phyloP scores from a whole-genome alignment of 2,329 filamentous ascomycete genomes.

The Trichophyton rubrum region DNA sequence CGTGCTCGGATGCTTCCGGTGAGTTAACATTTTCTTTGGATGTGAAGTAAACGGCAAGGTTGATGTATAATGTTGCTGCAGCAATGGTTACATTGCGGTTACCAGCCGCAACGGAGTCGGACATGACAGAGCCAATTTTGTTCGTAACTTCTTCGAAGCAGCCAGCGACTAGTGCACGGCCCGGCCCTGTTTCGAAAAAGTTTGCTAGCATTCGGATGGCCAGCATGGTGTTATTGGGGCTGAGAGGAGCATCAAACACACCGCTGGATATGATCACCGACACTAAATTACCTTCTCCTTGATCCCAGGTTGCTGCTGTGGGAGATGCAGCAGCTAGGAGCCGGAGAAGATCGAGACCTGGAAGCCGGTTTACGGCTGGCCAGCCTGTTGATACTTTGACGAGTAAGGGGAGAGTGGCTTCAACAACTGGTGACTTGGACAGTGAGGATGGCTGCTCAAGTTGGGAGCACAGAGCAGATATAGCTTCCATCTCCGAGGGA shows the following conservation, averaged over 20 bases:
- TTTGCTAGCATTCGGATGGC: constrained; percentile 70
- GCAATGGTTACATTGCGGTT: constrained; percentile 79
- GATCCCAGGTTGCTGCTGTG: constrained; percentile 49
- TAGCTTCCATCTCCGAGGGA: constrained; percentile 52
- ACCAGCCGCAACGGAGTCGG: constrained; percentile 35
- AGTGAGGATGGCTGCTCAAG: constrained; percentile 40
- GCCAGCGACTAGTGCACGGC: constrained; percentile 51
- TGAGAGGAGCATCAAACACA: constrained; percentile 49
- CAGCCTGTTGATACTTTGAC: constrained; percentile 64
- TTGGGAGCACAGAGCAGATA: constrained; percentile 50
- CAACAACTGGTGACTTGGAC: constrained; percentile 37
- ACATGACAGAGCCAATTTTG: constrained; percentile 49
- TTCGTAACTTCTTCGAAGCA: constrained; percentile 47
- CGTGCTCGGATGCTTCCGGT: constrained; percentile 35
- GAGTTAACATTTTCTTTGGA: constrained; percentile 28
- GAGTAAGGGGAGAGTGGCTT: constrained; percentile 49
- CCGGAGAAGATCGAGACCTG: constrained; percentile 78
- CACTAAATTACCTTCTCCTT: constrained; percentile 45
- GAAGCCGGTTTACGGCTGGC: constrained; percentile 68
- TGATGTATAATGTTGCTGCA: constrained; percentile 68
- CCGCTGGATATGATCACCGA: constrained; percentile 45
- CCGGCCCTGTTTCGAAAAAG: constrained; percentile 62
- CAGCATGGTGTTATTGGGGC: constrained; percentile 79
- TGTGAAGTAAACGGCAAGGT: constrained; percentile 64
- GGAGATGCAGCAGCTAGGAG: constrained; percentile 59